Evolutionary conservation across 306 rosid genomes (phyloP).

Genomic region (Cyamopsis tetragonoloba): DNA sequence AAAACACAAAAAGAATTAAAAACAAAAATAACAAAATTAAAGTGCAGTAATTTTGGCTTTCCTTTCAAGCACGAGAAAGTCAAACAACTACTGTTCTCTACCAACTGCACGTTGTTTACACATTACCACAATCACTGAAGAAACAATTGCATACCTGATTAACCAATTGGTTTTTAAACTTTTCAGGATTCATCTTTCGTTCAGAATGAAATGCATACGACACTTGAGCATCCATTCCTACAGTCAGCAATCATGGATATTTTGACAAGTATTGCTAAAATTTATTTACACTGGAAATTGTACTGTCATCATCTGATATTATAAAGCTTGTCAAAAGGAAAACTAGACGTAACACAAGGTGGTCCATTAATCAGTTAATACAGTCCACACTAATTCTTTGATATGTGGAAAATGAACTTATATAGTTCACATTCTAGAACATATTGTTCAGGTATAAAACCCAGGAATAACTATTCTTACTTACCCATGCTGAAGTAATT

Average conservation of each 20-base stretch:
- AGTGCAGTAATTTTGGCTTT: constrained; percentile 9
- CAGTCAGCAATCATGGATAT: constrained; percentile 9
- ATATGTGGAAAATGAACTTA: neutral
- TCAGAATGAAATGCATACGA: constrained; percentile 95
- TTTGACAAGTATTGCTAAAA: neutral
- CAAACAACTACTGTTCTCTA: neutral
- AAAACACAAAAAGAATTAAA: no score
- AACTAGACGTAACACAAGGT: no score
- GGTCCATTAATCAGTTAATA: no score
- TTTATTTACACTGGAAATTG: neutral
- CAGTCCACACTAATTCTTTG: neutral
- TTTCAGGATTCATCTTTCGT: constrained; percentile 89
- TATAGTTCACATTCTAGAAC: neutral
- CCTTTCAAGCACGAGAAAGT: constrained; percentile 4
- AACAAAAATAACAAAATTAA: no score
- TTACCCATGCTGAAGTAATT: constrained; percentile 98
- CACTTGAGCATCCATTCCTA: constrained; percentile 99
- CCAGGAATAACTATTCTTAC: constrained; percentile 41
- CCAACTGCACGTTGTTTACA: neutral
- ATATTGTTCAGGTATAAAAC: constrained; percentile 20
- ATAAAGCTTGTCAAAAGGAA: no score
- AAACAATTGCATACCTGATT: constrained; percentile 60
- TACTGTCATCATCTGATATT: neutral
- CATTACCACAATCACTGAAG: neutral
- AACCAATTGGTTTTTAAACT: constrained; percentile 75